Base-by-base conservation (phyloP, 2,329 filamentous ascomycete genomes). In the Aureobasidium zeae region DNA sequence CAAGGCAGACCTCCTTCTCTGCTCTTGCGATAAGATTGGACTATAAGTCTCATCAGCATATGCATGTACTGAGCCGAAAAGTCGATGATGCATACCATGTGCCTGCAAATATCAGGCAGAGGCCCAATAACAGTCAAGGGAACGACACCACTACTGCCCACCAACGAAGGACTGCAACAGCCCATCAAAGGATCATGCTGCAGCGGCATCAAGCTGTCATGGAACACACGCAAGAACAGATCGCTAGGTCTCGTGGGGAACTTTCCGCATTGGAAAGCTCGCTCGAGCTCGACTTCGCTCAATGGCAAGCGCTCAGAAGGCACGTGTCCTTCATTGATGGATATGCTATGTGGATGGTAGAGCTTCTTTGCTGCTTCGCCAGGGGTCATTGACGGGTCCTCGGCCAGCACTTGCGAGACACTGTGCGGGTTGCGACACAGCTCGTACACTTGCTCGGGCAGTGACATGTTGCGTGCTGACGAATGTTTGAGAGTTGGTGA, bases 11-110 rank as follows among this genome's bases (percentile, higher is more conserved):
- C 53, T 89, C 84, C 24, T 72, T 73, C 53, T 85, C 71, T 0
- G 84, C 84, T 3, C 79, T 70, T 2, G 73, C 82, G 24, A 89
- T 88, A 15, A 85, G 66, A 52, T 88, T 87, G 1, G 81, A 77
- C 64, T 52, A 28, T 9, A 26, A n/a, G 9, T 7, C 29, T 15
- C 2, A 26, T 42, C 21, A 42, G 29, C 33, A 25, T 30, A 11
- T 10, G 22, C 16, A 26, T 17, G 2, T 29, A 8, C 8, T 3
- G 4, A 2, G n/a, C 11, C 6, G 12, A 22, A 9, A 17, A n/a
- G n/a, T 17, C 2, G 4, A 2, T 12, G 10, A 9, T 16, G 43
- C 46, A 10, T 31, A 51, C 51, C 61, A 85, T 82, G 58, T 88
- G 83, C 1, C 81, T 71, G 48, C 76, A 76, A 20, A 87, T 76